Percentiles rank a stretch among this genome's conserved stretches.
phyloP scores from a whole-genome alignment of 2,329 filamentous ascomycete species.

The Emmonsiellopsis sp. region DNA sequence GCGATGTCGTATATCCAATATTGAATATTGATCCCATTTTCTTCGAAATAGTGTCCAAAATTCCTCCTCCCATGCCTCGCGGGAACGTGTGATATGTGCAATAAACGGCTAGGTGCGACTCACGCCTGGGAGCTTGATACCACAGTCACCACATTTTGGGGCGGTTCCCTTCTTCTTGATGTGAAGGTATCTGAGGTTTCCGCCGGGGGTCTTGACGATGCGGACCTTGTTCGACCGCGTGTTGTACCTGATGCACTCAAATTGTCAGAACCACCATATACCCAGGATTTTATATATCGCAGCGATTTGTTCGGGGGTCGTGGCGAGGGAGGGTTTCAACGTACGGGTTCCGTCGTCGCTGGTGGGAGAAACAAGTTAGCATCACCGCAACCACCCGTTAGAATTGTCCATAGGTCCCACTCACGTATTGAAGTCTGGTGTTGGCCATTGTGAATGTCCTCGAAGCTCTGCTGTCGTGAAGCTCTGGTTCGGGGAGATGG shows the following conservation, averaged over 20 bases:
- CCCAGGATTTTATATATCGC: neutral
- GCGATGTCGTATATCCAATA: neutral
- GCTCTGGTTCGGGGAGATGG: slow-evolving; percentile 31
- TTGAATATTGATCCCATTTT: neutral
- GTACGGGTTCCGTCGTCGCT: slow-evolving; percentile 75
- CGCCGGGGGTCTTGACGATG: slow-evolving; percentile 92
- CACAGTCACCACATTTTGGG: slow-evolving; percentile 99
- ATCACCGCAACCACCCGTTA: slow-evolving; percentile 4
- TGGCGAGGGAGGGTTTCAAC: slow-evolving; percentile 29
- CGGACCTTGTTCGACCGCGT: slow-evolving; percentile 95
- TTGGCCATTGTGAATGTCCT: slow-evolving; percentile 43
- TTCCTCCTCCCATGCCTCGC: neutral
- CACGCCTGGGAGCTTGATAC: slow-evolving; percentile 95
- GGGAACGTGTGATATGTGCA: neutral
- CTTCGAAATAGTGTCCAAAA: neutral
- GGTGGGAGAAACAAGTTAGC: slow-evolving; percentile 28
- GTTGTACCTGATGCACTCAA: slow-evolving; percentile 66
- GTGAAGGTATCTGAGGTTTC: slow-evolving; percentile 91
- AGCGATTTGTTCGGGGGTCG: neutral
- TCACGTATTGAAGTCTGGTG: slow-evolving; percentile 44
- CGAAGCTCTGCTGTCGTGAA: slow-evolving; percentile 32
- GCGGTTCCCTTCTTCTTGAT: slow-evolving; percentile 99
- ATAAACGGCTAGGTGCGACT: slow-evolving; percentile 42
- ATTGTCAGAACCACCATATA: slow-evolving; percentile 1
- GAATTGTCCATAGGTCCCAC: slow-evolving; percentile 11